A percentile compares a stretch with the other conserved stretches of the same genome.
Conservation (phyloP, 2,329 filamentous ascomycete genomes). For the Hypoxylon sp. region DNA sequence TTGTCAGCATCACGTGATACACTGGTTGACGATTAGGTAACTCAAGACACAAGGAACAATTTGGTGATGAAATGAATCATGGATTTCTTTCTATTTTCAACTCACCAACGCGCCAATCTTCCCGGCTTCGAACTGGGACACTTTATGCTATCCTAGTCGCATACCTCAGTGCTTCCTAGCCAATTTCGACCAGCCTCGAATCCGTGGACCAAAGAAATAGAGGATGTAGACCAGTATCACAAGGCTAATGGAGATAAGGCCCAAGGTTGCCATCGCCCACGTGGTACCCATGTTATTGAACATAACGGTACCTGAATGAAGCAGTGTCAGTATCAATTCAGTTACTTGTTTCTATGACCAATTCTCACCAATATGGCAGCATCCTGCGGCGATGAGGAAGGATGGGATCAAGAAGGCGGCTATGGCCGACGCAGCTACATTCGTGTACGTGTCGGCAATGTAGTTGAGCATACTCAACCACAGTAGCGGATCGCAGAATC, state of each 20-base stretch:
- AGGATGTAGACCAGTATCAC: slow-evolving; percentile 52
- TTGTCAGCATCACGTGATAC: neutral
- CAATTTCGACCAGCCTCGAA: slow-evolving; percentile 47
- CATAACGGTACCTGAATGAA: slow-evolving; percentile 44
- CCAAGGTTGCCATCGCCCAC: slow-evolving; percentile 53
- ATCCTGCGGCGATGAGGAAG: slow-evolving; percentile 51
- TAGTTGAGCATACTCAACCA: slow-evolving; percentile 55
- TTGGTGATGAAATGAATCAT: too few relatives aligned
- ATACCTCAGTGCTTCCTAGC: slow-evolving; percentile 41
- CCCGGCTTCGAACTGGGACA: neutral
- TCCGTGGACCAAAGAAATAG: slow-evolving; percentile 50
- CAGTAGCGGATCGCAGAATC: slow-evolving; percentile 52
- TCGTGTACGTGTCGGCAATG: slow-evolving; percentile 53
- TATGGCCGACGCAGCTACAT: slow-evolving; percentile 51
- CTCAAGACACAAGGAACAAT: too few relatives aligned
- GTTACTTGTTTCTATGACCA: neutral
- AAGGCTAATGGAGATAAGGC: slow-evolving; percentile 50
- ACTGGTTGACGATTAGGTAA: neutral
- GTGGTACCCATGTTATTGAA: slow-evolving; percentile 49
- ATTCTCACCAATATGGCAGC: slow-evolving; percentile 50
- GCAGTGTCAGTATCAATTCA: slow-evolving; percentile 7
- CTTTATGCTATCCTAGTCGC: neutral
- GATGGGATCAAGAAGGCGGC: slow-evolving; percentile 54
- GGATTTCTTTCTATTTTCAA: too few relatives aligned
- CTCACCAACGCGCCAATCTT: too few relatives aligned